Conservation (phyloP, 1,284 basidiomycete species). For the Trichosporon sp. region DNA sequence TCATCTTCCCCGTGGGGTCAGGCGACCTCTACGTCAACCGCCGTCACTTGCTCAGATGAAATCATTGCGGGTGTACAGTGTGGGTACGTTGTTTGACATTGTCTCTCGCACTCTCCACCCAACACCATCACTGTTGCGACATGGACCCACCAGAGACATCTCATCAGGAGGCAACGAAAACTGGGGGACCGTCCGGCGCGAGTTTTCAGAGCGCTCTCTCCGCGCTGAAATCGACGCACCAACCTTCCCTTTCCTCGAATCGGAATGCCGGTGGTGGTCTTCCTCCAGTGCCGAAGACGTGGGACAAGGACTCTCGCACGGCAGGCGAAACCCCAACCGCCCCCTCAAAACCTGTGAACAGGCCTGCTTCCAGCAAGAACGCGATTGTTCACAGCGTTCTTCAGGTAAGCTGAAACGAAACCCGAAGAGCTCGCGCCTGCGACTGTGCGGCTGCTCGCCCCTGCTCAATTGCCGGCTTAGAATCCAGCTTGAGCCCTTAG, state of each 20-base stretch:
- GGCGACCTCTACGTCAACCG: constrained; percentile 12
- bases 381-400: constrained; percentile 67
- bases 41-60: background rate
- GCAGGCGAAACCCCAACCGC: background rate
- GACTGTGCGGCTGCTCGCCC: background rate
- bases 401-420: constrained; percentile 52
- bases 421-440: background rate
- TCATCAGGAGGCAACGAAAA: background rate
- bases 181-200: background rate
- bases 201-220: constrained; percentile 28
- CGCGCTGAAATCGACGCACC: constrained; percentile 16
- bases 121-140: background rate
- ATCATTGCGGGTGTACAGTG: background rate
- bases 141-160: constrained; percentile 18
- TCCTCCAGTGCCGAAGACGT: constrained; percentile 8
- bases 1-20: background rate
- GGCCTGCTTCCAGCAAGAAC: constrained; percentile 41
- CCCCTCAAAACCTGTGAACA: constrained; percentile 26
- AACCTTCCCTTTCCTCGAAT: constrained; percentile 17
- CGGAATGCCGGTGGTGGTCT: constrained; percentile 26
- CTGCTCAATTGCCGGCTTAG: background rate
- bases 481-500: background rate
- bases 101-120: background rate
- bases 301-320: background rate
- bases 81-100: background rate